These are phyloP conservation scores for Thuidium tamariscinum DNA, from an alignment of 225 moss, liverwort and hornwort species.

Conservation along the genomic window DNA sequence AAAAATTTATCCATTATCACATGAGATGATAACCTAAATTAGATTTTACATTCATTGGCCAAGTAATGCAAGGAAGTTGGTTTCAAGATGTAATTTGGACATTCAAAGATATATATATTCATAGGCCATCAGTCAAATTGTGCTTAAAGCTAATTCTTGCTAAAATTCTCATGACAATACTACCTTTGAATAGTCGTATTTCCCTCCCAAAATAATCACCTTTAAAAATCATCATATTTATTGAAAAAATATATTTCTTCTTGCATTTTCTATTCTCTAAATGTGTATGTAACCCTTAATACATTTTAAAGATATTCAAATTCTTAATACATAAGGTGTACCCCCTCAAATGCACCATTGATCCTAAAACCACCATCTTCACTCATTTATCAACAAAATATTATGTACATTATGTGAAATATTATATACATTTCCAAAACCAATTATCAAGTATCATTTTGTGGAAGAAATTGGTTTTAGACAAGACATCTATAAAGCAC, in stretches of 20 bases:
- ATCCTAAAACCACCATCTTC: no score
- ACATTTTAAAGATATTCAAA: no score
- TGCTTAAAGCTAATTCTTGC: background rate
- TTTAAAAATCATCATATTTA: background rate
- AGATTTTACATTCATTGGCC: background rate
- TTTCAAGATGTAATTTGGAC: background rate
- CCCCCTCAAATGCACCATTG: no score
- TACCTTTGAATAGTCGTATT: no score
- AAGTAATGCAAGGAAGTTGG: background rate
- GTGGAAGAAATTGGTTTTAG: no score
- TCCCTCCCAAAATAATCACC: background rate
- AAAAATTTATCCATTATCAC: background rate
- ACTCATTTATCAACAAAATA: no score
- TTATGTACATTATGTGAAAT: no score
- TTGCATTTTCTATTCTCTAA: background rate
- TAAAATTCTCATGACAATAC: background rate
- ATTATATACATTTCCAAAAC: no score
- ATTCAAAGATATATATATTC: background rate
- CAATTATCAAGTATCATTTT: no score
- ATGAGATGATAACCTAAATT: background rate
- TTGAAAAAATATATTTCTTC: background rate
- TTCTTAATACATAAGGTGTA: no score
- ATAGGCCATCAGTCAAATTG: background rate
- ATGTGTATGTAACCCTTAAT: no score
- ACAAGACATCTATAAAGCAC: no score